phyloP scores from a whole-genome alignment of 2,329 filamentous ascomycete species.

The Fusarium dimerum region DNA sequence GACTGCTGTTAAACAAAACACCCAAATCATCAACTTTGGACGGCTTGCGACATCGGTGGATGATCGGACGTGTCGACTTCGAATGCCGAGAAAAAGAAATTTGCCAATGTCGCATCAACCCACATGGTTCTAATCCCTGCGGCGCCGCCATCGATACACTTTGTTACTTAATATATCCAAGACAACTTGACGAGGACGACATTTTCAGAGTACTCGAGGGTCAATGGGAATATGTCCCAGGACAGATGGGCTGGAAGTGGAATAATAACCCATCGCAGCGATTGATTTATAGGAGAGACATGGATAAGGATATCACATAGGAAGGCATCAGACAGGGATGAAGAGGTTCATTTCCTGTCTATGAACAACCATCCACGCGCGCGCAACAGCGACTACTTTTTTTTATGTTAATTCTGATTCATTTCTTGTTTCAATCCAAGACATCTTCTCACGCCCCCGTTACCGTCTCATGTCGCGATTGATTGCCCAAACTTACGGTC shows the following conservation, averaged over 20 bases:
- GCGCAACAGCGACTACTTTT: not conserved
- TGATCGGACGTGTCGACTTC: too few species aligned
- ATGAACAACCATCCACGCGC: not conserved
- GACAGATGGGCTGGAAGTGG: not conserved
- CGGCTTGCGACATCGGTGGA: not conserved
- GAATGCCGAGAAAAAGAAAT: too few species aligned
- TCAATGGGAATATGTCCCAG: too few species aligned
- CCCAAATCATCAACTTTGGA: not conserved
- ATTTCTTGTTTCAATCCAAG: not conserved
- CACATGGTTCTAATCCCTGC: too few species aligned
- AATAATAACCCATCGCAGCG: not conserved
- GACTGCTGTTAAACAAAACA: constrained; percentile 35
- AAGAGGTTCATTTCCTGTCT: not conserved
- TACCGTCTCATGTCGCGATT: too few species aligned
- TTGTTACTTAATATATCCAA: too few species aligned
- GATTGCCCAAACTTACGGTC: not conserved
- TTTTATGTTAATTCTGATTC: not conserved
- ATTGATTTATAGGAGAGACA: not conserved
- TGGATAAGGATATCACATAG: not conserved
- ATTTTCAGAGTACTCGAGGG: too few species aligned
- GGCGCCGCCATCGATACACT: too few species aligned
- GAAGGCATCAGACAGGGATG: not conserved
- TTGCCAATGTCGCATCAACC: too few species aligned
- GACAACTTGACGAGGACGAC: too few species aligned
- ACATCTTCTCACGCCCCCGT: not conserved